Base-by-base conservation (phyloP, 2,329 filamentous ascomycete species). In the Aureobasidium sp. region DNA sequence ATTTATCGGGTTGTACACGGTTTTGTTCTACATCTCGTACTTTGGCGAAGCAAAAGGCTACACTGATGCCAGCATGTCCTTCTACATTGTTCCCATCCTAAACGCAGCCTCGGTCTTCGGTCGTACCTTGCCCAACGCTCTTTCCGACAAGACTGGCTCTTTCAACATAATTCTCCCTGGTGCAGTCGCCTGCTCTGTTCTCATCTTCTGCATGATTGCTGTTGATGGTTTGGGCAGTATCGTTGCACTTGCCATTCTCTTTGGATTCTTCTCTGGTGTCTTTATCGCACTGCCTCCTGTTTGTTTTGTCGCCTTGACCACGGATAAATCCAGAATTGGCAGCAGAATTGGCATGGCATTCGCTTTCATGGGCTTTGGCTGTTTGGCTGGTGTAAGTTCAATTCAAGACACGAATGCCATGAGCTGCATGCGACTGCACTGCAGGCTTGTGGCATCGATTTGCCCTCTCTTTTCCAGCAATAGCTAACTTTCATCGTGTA, bases 251-350 rank as follows among this genome's bases (percentile, higher is more conserved):
- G 68, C 73, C 1, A 61, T 78, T 5, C 65, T 78, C 44, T 72
- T 71, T 60, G 78, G 77, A 20, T 77, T 78, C 67, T 76, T 77
- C 66, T 73, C 70, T 26, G 78, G 78, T 46, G 74, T 75, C 44
- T 72, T 79, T 67, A 73, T 79, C 50, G 70, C 76, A 0, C 67
- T 80, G 36, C 75, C 76, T 5, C 73, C 76, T 0, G 71, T 76
- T 0, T 70, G 71, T 48, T 74, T 80, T 55, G 71, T 72, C 6
- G 67, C 64, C 1, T 66, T 80, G 17, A 79, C 76, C 0, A 61
- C 67, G n/a, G 71, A 80, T 65, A 75, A 75, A 64, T 67, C 69
- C 20, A 75, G 71, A 61, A 68, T 80, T 13, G 79, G 79, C 5
- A 78, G 75, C 1, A 69, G 78, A 6, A 74, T 79, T 17, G 77